Conservation (phyloP, 768 basidiomycete genomes). For the Polyporus arcularius region DNA sequence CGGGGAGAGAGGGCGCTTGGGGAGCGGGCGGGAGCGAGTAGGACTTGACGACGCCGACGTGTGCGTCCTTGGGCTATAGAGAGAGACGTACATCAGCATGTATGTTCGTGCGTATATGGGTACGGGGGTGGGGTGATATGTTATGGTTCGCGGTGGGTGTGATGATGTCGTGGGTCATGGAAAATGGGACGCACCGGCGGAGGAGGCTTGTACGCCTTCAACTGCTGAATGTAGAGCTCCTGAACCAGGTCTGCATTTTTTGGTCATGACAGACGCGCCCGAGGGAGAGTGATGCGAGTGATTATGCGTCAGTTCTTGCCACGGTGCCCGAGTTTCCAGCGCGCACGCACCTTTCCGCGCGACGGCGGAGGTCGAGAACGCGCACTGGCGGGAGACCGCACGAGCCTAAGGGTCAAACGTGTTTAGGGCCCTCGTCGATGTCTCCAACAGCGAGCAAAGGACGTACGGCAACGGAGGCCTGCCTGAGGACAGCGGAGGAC, state of each 20-base stretch:
- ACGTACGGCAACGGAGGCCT: slow-evolving; percentile 53
- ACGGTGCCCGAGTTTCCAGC: slow-evolving; percentile 18
- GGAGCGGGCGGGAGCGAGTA: slow-evolving; percentile 78
- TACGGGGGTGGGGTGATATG: not conserved
- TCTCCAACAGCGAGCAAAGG: slow-evolving; percentile 4
- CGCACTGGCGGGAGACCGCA: slow-evolving; percentile 49
- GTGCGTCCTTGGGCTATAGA: slow-evolving; percentile 82
- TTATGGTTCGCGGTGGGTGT: not conserved
- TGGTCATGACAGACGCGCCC: not conserved
- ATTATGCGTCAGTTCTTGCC: slow-evolving; percentile 26
- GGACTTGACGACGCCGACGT: slow-evolving; percentile 82
- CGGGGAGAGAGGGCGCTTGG: slow-evolving; percentile 71
- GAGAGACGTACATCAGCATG: not conserved
- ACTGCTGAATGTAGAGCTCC: slow-evolving; percentile 88
- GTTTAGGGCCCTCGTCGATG: not conserved
- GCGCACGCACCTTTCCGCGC: slow-evolving; percentile 61
- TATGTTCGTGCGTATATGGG: not conserved
- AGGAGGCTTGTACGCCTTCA: slow-evolving; percentile 86
- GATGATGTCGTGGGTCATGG: not conserved
- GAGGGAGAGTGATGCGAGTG: slow-evolving; percentile 1
- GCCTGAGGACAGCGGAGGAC: slow-evolving; percentile 63
- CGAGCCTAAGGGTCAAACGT: slow-evolving; percentile 44
- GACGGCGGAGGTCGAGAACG: slow-evolving; percentile 61
- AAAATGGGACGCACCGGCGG: slow-evolving; percentile 54
- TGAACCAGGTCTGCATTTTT: slow-evolving; percentile 78